These are phyloP conservation scores for Eragrostis tef DNA, from an alignment of 202 grass and related monocot genomes.

Conservation along the genomic window DNA sequence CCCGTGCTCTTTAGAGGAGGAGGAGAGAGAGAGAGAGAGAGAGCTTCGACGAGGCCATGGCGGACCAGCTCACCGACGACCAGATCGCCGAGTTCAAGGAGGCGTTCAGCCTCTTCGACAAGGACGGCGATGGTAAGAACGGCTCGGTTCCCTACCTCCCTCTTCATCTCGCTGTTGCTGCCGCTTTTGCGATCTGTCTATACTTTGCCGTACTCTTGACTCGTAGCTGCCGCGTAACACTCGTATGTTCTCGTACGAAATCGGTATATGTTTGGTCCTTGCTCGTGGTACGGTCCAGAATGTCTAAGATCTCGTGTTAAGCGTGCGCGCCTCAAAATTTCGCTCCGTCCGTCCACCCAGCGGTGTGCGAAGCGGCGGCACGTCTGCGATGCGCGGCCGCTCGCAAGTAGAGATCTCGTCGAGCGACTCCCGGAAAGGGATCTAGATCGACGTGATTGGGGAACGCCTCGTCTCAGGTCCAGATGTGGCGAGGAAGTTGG, in stretches of 20 bases:
- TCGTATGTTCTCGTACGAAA: not conserved
- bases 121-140: slow-evolving; percentile 71
- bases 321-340: not conserved
- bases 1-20: too few species aligned
- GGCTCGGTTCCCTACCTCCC: not conserved
- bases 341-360: not conserved
- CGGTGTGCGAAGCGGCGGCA: slow-evolving; percentile 14
- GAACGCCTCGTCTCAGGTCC: slow-evolving; percentile 25
- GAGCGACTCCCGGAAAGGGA: slow-evolving; percentile 8
- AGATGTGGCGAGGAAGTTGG: not conserved
- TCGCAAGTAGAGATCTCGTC: slow-evolving; percentile 12
- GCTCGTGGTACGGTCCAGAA: slow-evolving; percentile 6
- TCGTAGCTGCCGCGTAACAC: not conserved
- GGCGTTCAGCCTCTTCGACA: slow-evolving; percentile 97
- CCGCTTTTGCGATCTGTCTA: slow-evolving; percentile 2
- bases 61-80: slow-evolving; percentile 91
- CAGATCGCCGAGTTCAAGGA: slow-evolving; percentile 99
- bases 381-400: not conserved
- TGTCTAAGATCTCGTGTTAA: not conserved
- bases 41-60: slow-evolving; percentile 59
- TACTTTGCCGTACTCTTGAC: not conserved
- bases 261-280: not conserved
- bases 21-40: not conserved
- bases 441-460: slow-evolving; percentile 39
- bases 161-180: not conserved